Evolutionary conservation across 2,329 filamentous ascomycete species (phyloP).

Genomic region (Phyllosticta citrichinensis): DNA sequence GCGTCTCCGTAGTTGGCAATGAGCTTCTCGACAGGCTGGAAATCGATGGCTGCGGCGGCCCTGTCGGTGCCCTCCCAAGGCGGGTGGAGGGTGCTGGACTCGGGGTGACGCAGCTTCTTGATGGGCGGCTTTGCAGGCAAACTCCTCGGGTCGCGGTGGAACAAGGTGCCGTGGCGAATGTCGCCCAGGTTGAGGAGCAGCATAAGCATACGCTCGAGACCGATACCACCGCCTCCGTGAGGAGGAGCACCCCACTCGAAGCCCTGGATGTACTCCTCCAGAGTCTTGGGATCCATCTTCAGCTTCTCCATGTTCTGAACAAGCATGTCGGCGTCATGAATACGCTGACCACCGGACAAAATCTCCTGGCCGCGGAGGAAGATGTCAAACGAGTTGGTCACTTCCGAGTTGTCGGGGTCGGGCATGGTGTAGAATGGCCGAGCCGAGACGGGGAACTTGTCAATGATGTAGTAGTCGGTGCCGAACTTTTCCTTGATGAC

Average conservation of each 20-base stretch:
- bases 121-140: conserved; percentile 58
- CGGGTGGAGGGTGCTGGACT: conserved; percentile 70
- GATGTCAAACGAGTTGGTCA: conserved; percentile 91
- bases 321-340: conserved; percentile 69
- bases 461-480: conserved; percentile 88
- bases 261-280: conserved; percentile 83
- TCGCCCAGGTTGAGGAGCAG: conserved; percentile 79
- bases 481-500: conserved; percentile 77
- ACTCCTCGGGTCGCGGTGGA: conserved; percentile 80
- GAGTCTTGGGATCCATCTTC: conserved; percentile 67
- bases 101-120: conserved; percentile 67
- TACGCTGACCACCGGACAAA: conserved; percentile 84
- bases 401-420: conserved; percentile 58
- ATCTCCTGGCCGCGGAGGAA: conserved; percentile 92
- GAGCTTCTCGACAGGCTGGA: conserved; percentile 72
- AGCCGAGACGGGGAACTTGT: conserved; percentile 80
- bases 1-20: conserved; percentile 94
- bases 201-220: conserved; percentile 80
- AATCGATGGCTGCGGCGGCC: conserved; percentile 38
- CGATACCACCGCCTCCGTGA: conserved; percentile 83
- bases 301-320: conserved; percentile 64
- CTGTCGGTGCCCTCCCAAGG: conserved; percentile 49
- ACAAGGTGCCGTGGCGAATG: conserved; percentile 78
- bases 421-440: conserved; percentile 89
- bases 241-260: conserved; percentile 85